These are phyloP conservation scores for Aspergillus sp. DNA, from an alignment of 2,329 filamentous ascomycete species.

Conservation along the genomic window DNA sequence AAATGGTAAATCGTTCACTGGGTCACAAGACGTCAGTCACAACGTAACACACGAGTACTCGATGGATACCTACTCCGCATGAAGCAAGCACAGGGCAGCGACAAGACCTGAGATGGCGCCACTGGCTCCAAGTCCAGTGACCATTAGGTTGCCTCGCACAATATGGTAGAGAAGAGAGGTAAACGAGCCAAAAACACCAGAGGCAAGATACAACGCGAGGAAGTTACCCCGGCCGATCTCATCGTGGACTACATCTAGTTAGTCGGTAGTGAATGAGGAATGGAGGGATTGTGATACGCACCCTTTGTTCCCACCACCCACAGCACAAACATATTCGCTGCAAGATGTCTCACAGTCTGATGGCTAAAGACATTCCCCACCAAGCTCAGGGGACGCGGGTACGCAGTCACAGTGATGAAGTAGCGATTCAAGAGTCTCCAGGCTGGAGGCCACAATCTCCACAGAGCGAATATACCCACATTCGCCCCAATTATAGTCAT, in stretches of 20 bases:
- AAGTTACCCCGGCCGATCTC: conserved; percentile 58
- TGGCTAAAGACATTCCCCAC: conserved; percentile 59
- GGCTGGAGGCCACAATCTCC: conserved; percentile 50
- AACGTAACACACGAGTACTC: background rate
- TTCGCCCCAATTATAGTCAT: conserved; percentile 52
- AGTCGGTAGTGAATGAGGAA: conserved; percentile 6
- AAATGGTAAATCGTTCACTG: conserved; percentile 43
- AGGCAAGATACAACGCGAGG: conserved; percentile 51
- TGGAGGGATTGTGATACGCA: conserved; percentile 25
- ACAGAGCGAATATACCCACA: conserved; percentile 49
- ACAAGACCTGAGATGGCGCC: conserved; percentile 51
- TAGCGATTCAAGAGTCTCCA: conserved; percentile 59
- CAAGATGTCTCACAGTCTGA: conserved; percentile 52
- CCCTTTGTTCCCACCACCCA: conserved; percentile 54
- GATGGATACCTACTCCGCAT: conserved; percentile 38
- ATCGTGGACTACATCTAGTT: conserved; percentile 46
- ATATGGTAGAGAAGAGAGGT: conserved; percentile 47
- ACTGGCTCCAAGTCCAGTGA: conserved; percentile 53
- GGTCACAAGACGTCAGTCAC: background rate
- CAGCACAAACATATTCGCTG: conserved; percentile 54
- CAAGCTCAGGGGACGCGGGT: conserved; percentile 53
- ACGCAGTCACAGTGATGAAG: conserved; percentile 53
- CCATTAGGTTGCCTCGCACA: conserved; percentile 40
- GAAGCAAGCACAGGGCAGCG: conserved; percentile 50
- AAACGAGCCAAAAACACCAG: conserved; percentile 49